These are phyloP conservation scores for Calonectria hongkongensis DNA, from an alignment of 2,329 filamentous ascomycete species.

Conservation along the genomic window DNA sequence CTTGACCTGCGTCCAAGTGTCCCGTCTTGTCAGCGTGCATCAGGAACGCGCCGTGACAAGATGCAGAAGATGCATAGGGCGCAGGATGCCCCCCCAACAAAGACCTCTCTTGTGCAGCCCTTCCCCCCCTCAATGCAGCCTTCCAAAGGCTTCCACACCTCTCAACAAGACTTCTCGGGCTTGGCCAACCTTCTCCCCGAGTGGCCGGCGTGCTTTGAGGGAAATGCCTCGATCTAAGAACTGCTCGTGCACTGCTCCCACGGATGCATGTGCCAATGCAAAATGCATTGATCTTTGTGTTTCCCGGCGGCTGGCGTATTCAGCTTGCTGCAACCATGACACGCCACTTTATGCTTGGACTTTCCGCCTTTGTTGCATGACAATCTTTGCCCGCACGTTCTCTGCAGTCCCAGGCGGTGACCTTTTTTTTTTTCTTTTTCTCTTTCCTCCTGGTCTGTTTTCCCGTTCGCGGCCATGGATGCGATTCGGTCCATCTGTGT, in stretches of 20 bases:
- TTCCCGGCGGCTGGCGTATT: constrained; percentile 2
- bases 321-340: constrained; percentile 28
- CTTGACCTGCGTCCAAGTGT: constrained; percentile 18
- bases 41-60: constrained; percentile 34
- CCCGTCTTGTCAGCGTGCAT: constrained; percentile 11
- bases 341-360: constrained; percentile 29
- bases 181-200: constrained; percentile 4
- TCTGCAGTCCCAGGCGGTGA: background rate
- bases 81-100: constrained; percentile 28
- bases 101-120: background rate
- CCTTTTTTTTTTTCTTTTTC: background rate
- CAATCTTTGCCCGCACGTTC: background rate
- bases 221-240: background rate
- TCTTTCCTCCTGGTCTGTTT: background rate
- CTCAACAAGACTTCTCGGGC: constrained; percentile 21
- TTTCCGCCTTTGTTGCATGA: constrained; percentile 11
- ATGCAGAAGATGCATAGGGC: background rate
- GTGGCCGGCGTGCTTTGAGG: background rate
- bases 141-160: constrained; percentile 10
- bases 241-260: background rate
- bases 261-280: constrained; percentile 11
- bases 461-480: background rate
- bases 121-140: background rate
- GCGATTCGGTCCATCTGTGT: constrained; percentile 27
- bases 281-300: background rate